Base-by-base conservation (phyloP, 495 filamentous ascomycete species). In the Penicillium malachiteum region DNA sequence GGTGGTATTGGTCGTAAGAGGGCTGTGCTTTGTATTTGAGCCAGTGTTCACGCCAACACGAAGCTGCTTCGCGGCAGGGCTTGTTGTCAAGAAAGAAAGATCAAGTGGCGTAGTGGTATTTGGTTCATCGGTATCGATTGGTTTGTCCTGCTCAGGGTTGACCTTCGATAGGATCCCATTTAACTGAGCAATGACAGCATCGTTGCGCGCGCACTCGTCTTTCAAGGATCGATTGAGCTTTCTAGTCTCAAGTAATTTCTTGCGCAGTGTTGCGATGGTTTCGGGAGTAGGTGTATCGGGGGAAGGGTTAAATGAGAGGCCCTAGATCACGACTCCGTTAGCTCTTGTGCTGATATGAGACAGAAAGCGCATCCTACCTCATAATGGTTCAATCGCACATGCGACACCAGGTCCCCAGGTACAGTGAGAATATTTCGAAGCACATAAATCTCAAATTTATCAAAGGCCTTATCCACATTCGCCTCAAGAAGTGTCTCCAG, bases 401-500 rank as follows among this genome's bases (percentile, higher is more conserved):
- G 96, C 37, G 78, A 72, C 61, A 84, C 81, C 49, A 96, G 69
- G 37, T 89, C 89, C 33, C 83, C 77, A 1, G 85, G 84, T 33
- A 97, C 84, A 9, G 83, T 86, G 59, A 98, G 75, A 55, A 96
- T 89, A 70, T 96, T 97, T 57, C 94, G 80, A 74, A 98, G 75
- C 26, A 88, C 85, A 70, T 90, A 96, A 31, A 93, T 82, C 67
- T 93, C 89, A 48, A 92, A 82, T 50, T 84, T 85, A 64, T 93
- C 89, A 57, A 92, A 93, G 31, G 86, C 84, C 68, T 82, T 86
- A 56, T 93, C 89, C 11, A 91, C 83, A 38, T 87, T 88, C 17
- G 81, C 71, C 58, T 89, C 87, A n/a, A 97, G 83, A n/a, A 98
- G 78, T 3, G 92, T 97, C 69, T 98, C 95, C 17, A 98, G 79